phyloP scores from a whole-genome alignment of 208 protist genomes.

The Trypanosoma brucei region DNA sequence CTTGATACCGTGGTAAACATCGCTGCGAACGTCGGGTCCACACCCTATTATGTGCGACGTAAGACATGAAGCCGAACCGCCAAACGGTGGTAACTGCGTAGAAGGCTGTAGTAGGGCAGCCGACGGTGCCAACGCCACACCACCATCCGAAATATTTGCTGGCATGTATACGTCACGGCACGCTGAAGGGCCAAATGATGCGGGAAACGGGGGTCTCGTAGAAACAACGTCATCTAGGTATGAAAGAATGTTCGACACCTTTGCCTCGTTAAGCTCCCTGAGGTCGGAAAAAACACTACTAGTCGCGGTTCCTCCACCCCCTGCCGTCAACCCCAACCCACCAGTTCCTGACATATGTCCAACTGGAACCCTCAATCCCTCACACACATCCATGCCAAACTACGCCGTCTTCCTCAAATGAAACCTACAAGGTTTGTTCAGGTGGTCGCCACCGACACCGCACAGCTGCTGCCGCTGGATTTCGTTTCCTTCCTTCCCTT shows the following conservation, averaged over 20 bases:
- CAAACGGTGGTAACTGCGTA: neutral
- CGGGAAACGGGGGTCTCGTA: slow-evolving; percentile 1
- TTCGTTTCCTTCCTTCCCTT: too few species aligned
- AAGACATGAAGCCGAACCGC: slow-evolving; percentile 20
- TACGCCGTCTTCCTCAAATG: too few species aligned
- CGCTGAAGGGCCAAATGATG: neutral
- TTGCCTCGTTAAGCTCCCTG: slow-evolving; percentile 85
- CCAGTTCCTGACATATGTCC: too few species aligned
- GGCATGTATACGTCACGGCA: neutral
- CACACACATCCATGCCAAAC: neutral
- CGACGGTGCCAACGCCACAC: slow-evolving; percentile 5
- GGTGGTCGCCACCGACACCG: too few species aligned
- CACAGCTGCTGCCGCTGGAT: too few species aligned
- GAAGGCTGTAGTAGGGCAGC: slow-evolving; percentile 9
- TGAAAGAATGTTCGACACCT: slow-evolving; percentile 78
- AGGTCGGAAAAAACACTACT: slow-evolving; percentile 69
- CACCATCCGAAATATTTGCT: neutral
- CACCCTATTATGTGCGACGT: slow-evolving; percentile 20
- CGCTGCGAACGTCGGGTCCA: slow-evolving; percentile 33
- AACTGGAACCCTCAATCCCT: neutral
- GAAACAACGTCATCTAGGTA: slow-evolving; percentile 63
- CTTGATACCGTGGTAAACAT: slow-evolving; percentile 79
- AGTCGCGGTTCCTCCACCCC: slow-evolving; percentile 2
- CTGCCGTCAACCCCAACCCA: neutral
- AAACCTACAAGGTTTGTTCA: too few species aligned